Base-by-base conservation (phyloP, 2,329 filamentous ascomycete genomes). In the Elsinoe arachidis region DNA sequence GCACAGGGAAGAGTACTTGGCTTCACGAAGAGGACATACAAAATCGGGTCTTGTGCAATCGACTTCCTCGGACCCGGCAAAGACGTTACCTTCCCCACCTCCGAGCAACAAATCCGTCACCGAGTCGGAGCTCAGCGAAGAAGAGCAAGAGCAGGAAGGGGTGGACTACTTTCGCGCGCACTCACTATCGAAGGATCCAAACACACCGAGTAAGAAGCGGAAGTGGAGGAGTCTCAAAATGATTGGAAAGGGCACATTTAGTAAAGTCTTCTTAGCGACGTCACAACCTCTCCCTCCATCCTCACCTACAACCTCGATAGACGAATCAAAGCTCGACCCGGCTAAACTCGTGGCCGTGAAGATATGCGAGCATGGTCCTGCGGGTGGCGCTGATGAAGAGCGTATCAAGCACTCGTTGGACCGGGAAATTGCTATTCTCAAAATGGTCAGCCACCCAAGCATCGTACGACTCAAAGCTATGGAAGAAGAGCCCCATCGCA, bases 161-260 rank as follows among this genome's bases (percentile, higher is more conserved):
- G 68, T 69, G 34, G 68, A 75, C 49, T 75, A 74, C 63, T 68
- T 77, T n/a, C 72, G 72, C 30, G 74, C 76, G 55, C 73, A 76
- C 46, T 73, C 47, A 74, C 37, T 53, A 26, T 21, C 49, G 1
- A 15, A 11, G 6, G n/a, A 46, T 15, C 74, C 49, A 68, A 90
- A 63, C 83, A 84, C 61, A 93, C 90, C 67, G 88, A 26, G 78
- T 75, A 89, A 82, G 62, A 90, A 91, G 69, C 78, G 83, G 17
- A 83, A 86, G 58, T 99, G 93, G 84, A 82, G 88, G 63, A 87
- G 86, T 11, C 74, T 99, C 38, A 86, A 88, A 59, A 76, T 85
- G 62, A 80, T 99, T 5, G 93, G 93, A 4, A 89, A 96, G 65
- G 93, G 93, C 37, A 96, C 93, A 0, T 99, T 99, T 70, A 96